Conservation (phyloP, 306 rosid species). For the Sechiopsis laciniata region DNA sequence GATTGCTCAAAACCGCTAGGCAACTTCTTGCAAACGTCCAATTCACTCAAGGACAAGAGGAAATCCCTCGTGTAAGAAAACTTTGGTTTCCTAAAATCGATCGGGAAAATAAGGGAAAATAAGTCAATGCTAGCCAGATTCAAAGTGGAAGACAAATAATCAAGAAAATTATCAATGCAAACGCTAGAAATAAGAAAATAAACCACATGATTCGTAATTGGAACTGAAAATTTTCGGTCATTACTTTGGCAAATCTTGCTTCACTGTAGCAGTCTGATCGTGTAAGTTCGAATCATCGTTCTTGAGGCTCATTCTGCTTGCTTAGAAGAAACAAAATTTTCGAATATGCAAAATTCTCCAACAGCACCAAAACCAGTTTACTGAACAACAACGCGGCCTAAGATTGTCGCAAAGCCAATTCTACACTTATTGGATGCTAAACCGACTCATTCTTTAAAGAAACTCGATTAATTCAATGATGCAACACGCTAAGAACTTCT, state of each 20-base stretch:
- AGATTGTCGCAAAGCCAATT: slow-evolving; percentile 7
- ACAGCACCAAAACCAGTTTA: slow-evolving; percentile 24
- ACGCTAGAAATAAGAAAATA: neutral
- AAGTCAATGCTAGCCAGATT: slow-evolving; percentile 21
- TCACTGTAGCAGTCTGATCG: slow-evolving; percentile 35
- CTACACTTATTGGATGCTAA: slow-evolving; percentile 8
- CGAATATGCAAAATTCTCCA: slow-evolving; percentile 23
- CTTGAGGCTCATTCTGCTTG: slow-evolving; percentile 62
- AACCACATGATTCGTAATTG: neutral
- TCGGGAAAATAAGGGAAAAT: neutral
- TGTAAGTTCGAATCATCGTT: slow-evolving; percentile 37
- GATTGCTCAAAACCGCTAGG: slow-evolving; percentile 77
- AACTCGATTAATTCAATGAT: slow-evolving; percentile 21
- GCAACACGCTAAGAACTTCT: slow-evolving; percentile 22
- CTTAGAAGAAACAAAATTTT: slow-evolving; percentile 28
- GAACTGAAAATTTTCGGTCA: slow-evolving; percentile 17
- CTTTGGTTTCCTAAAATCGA: slow-evolving; percentile 50
- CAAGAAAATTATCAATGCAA: neutral
- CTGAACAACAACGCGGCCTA: neutral
- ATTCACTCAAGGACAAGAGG: slow-evolving; percentile 65
- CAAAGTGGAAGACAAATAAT: neutral
- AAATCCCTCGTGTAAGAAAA: slow-evolving; percentile 65
- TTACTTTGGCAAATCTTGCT: slow-evolving; percentile 56
- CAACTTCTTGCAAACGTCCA: slow-evolving; percentile 67
- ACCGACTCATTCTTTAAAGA: slow-evolving; percentile 6